Evolutionary conservation across 371 early-diverging fungal species (phyloP), one percentile per base, ranked within the genome.

Genomic region (Mucor irregularis): DNA sequence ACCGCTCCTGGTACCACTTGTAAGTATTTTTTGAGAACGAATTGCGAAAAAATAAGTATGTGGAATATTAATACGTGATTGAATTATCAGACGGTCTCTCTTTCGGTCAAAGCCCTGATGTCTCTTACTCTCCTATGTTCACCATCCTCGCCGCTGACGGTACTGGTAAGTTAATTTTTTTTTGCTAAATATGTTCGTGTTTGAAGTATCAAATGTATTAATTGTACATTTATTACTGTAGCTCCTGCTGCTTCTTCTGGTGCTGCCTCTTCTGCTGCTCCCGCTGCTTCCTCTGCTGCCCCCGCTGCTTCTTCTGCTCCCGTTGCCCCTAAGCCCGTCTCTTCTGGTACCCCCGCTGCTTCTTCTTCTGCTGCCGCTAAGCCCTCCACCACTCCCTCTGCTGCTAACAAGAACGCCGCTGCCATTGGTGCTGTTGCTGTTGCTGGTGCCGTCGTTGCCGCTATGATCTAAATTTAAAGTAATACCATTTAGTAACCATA

Each of bases 11-110:
- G 72, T 35, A 60, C 26, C 38, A 67, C 69, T 47, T 79, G 80
- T 79, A 72, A 76, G 79, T 72, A 9, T 13, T 25, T 24, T 44
- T 45, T 49, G n/a, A n/a, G n/a, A n/a, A n/a, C n/a, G n/a, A n/a
- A n/a, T n/a, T n/a, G n/a, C n/a, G n/a, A n/a, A n/a, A n/a, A n/a
- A n/a, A n/a, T n/a, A n/a, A n/a, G n/a, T n/a, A n/a, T n/a, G n/a
- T n/a, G n/a, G n/a, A n/a, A n/a, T n/a, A n/a, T 48, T 33, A 14
- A 19, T 17, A 2, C 19, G 43, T 25, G 4, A 3, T 43, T 25
- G 26, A 22, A 1, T 46, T 38, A 1, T 53, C 49, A 56, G 55
- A 61, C 45, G 56, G 48, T 22, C 45, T 55, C 9, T 49, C 51
- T 50, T 63, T 38, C 47, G 57, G 42, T 47, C 47, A 19, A 46